Evolutionary conservation across 78 protist genomes (phyloP), one percentile per base, ranked within the genome.

Genomic region (Dictyostelium citrinum): DNA sequence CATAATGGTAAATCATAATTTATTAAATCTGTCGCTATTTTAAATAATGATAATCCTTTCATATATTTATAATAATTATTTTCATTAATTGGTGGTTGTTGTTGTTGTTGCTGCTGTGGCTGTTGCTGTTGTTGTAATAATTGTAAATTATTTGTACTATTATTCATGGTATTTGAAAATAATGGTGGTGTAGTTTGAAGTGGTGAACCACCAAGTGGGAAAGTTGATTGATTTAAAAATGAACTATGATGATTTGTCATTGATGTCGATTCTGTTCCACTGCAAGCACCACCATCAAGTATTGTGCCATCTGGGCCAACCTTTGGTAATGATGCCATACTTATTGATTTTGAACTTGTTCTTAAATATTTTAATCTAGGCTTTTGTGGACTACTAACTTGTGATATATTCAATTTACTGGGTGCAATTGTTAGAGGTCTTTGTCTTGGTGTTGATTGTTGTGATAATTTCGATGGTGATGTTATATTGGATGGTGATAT

Each of bases 261-360:
- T 64, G 72, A 64, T 11, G 72, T 64, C 5, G 72, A 64, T 64
- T 64, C 72, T 11, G 35, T 11, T 7, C 70, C 70, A 10, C 29
- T 24, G 5, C 43, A 5, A 60, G 24, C 22, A 5, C 70, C 70
- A 60, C 70, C 70, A 60, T 60, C 67, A 58, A 43, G 31, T 46
- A 46, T 78, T 29, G 20, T 78, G 22, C 61, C 72, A 55, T 49
- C 72, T 35, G 68, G 72, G 1, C n/a, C 17, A 33, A 80, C 29
- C 5, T 0, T 11, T 55, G 76, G 93, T 29, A 88, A 29, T 35
- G 93, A 88, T 88, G 93, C 93, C 64, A 88, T 27, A 46, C 85
- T 78, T 2, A 60, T 5, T n/a, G 93, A 88, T 68, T 88, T 88
- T n/a, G 84, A 60, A 46, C 83, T 88, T 7, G 93, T 78, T 88